Percentiles rank a stretch among this genome's conserved stretches.
Conservation (phyloP, 225 moss, liverwort and hornwort species). For the Antitrichia curtipendula region DNA sequence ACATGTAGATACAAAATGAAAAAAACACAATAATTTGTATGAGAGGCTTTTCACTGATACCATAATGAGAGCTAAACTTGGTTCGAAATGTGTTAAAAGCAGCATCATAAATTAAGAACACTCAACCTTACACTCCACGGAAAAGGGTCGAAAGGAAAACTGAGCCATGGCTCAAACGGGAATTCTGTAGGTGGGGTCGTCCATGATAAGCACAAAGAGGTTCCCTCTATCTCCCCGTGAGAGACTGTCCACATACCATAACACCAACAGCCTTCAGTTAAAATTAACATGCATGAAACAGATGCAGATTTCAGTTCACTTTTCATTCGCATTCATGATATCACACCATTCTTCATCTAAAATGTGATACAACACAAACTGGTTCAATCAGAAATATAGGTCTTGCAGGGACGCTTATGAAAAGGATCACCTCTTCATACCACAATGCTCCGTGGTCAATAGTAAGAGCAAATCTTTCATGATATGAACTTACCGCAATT, state of each 20-base stretch:
- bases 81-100: neutral
- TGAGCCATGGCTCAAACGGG: conserved; percentile 11
- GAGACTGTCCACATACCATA: conserved; percentile 26
- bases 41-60: neutral
- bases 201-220: conserved; percentile 75
- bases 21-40: neutral
- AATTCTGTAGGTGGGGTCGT: conserved; percentile 49
- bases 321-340: neutral
- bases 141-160: neutral
- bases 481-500: conserved; percentile 39
- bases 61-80: neutral
- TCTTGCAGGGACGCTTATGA: neutral
- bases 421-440: neutral
- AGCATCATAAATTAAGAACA: neutral
- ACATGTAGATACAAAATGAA: neutral
- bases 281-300: neutral
- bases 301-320: neutral
- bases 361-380: neutral
- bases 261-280: neutral
- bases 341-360: neutral
- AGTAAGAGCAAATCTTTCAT: neutral
- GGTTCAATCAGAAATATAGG: neutral
- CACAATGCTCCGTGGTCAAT: neutral
- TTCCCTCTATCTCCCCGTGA: conserved; percentile 73
- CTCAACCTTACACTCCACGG: neutral